These are phyloP conservation scores for Venturia asperata DNA, from an alignment of 2,329 filamentous ascomycete species.

Conservation along the genomic window DNA sequence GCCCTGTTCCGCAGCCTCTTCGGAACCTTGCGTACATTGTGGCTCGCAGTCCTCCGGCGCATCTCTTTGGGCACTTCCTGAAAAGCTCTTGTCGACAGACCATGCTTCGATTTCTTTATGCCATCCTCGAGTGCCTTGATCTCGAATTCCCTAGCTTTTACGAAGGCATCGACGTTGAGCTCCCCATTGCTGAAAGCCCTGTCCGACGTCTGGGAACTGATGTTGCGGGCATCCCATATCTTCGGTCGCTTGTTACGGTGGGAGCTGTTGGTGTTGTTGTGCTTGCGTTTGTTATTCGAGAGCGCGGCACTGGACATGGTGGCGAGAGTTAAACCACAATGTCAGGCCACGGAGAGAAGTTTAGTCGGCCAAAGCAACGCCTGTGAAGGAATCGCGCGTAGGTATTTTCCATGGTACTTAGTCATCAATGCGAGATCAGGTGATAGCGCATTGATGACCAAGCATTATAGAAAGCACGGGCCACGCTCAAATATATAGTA, in stretches of 20 bases:
- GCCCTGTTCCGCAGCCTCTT: constrained; percentile 66
- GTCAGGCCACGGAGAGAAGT: no score
- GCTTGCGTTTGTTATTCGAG: not conserved
- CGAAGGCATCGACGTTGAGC: constrained; percentile 76
- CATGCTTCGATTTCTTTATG: constrained; percentile 65
- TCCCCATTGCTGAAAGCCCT: constrained; percentile 63
- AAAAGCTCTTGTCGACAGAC: constrained; percentile 65
- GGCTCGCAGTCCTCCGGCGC: constrained; percentile 81
- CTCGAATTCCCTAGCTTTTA: constrained; percentile 81
- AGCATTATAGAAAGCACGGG: no score
- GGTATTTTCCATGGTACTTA: not conserved
- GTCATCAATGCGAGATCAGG: not conserved
- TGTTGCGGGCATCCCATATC: constrained; percentile 36
- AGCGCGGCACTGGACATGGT: not conserved
- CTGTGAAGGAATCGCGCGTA: not conserved
- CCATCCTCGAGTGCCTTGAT: constrained; percentile 77
- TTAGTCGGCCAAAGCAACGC: no score
- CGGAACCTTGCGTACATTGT: constrained; percentile 88
- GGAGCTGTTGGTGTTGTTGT: not conserved
- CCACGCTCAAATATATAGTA: not conserved
- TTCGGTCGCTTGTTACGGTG: not conserved
- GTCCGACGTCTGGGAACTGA: constrained; percentile 37
- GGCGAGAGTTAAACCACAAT: no score
- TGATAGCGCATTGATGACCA: not conserved
- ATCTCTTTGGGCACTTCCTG: constrained; percentile 82